A percentile compares a stretch with the other conserved stretches of the same genome.
Evolutionary conservation across 2,329 filamentous ascomycete genomes (phyloP).

Genomic region (Onygenales sp.): DNA sequence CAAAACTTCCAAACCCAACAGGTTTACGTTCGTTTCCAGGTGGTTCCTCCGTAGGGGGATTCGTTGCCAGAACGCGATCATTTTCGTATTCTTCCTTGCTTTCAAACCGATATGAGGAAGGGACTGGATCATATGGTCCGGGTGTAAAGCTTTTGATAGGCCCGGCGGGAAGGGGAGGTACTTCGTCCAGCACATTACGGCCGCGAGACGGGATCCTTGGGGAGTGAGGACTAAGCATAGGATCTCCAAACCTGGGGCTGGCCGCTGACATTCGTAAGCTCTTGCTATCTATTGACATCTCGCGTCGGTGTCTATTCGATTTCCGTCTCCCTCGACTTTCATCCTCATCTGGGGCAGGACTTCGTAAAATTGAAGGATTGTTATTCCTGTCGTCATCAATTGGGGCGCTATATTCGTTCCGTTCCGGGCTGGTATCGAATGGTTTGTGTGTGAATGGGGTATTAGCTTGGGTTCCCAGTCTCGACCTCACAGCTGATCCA

Average conservation of each 20-base stretch:
- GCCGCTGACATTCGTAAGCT: conserved; percentile 9
- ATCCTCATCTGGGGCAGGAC: background rate
- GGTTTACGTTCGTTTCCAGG: background rate
- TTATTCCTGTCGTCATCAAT: background rate
- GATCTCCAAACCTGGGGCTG: conserved; percentile 9
- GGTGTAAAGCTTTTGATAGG: conserved; percentile 9
- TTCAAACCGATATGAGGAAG: conserved; percentile 7
- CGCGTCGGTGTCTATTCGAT: conserved; percentile 10
- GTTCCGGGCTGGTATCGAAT: background rate
- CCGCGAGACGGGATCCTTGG: conserved; percentile 1
- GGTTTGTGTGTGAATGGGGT: background rate
- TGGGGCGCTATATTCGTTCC: background rate
- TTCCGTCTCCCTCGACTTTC: background rate
- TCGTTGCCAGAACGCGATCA: conserved; percentile 29
- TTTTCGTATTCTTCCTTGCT: conserved; percentile 7
- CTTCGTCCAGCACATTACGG: conserved; percentile 8
- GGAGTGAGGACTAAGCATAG: conserved; percentile 3
- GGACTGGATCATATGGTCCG: conserved; percentile 5
- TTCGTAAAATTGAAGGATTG: background rate
- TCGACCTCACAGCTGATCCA: conserved; percentile 5
- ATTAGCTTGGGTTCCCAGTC: background rate
- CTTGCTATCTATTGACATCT: conserved; percentile 13
- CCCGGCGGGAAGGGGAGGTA: conserved; percentile 11
- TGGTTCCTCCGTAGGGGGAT: background rate
- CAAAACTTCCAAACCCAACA: background rate